Conservation (phyloP, 345 rosid genomes). For the Citrus cavaleriei region DNA sequence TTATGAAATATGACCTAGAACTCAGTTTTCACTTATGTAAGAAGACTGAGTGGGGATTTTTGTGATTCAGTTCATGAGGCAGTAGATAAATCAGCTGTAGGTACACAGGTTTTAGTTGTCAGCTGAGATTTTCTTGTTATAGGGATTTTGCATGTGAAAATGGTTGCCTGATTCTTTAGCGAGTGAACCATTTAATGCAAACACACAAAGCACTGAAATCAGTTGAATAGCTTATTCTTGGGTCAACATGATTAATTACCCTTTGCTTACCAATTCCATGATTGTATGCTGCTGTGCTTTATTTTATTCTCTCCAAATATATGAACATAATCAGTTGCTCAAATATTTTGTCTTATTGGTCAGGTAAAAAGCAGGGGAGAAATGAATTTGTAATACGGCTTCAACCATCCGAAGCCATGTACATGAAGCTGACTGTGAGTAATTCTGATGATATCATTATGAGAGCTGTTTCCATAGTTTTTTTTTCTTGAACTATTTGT, state of each 20-base stretch:
- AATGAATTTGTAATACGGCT: conserved; percentile 96
- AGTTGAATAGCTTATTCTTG: not conserved
- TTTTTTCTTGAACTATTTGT: not conserved
- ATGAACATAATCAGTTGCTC: not conserved
- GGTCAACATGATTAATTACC: not conserved
- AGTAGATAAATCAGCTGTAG: not conserved
- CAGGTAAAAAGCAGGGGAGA: conserved; percentile 95
- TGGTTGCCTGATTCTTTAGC: not conserved
- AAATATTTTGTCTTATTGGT: conserved; percentile 5
- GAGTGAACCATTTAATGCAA: not conserved
- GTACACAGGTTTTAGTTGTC: not conserved
- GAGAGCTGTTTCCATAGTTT: not conserved
- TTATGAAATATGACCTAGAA: not conserved
- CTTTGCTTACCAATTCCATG: not conserved
- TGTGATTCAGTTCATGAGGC: not conserved
- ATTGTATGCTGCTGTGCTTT: not conserved
- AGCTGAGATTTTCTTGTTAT: not conserved
- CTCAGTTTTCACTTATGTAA: not conserved
- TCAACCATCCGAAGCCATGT: conserved; percentile 95
- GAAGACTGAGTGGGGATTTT: not conserved
- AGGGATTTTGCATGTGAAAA: not conserved
- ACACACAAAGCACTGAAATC: not conserved
- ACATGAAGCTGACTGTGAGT: conserved; percentile 96
- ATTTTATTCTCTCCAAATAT: not conserved
- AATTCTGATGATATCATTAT: not conserved